A percentile compares a stretch with the other conserved stretches of the same genome.
Conservation (phyloP, 2,329 filamentous ascomycete species). For the Paecilomyces dactylethromorphus region DNA sequence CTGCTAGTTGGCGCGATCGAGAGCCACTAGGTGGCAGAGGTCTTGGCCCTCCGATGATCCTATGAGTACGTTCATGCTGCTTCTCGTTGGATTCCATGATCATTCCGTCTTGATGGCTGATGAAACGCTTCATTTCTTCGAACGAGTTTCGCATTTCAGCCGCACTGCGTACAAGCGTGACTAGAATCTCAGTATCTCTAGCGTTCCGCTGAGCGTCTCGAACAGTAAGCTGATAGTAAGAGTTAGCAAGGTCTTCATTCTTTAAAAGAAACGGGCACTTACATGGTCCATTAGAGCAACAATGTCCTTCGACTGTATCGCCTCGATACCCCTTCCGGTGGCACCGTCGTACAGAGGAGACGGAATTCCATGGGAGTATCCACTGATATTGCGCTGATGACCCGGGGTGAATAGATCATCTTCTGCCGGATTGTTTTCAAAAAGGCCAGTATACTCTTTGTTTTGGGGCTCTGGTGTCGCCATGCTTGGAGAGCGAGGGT, state of each 20-base stretch:
- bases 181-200: slow-evolving; percentile 90
- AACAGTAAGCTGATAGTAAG: slow-evolving; percentile 64
- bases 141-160: slow-evolving; percentile 97
- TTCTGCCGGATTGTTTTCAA: slow-evolving; percentile 34
- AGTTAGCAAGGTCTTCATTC: slow-evolving; percentile 17
- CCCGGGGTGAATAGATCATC: slow-evolving; percentile 62
- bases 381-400: slow-evolving; percentile 64
- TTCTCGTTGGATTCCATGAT: slow-evolving; percentile 83
- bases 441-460: slow-evolving; percentile 44
- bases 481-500: slow-evolving; percentile 47
- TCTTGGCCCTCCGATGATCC: slow-evolving; percentile 75
- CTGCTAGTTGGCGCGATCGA: slow-evolving; percentile 39
- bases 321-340: slow-evolving; percentile 79
- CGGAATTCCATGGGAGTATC: slow-evolving; percentile 83
- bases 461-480: slow-evolving; percentile 40
- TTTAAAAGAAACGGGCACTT: slow-evolving; percentile 32
- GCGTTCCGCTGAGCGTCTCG: slow-evolving; percentile 94
- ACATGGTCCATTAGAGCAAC: slow-evolving; percentile 95
- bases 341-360: slow-evolving; percentile 87
- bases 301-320: slow-evolving; percentile 93
- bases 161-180: slow-evolving; percentile 86
- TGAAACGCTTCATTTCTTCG: slow-evolving; percentile 87
- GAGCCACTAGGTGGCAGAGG: slow-evolving; percentile 65
- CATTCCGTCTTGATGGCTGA: slow-evolving; percentile 82
- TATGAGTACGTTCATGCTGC: slow-evolving; percentile 80